Percentiles rank a stretch among this genome's conserved stretches.
phyloP scores from a whole-genome alignment of 441 rosid genomes.

The Codiaeum variegatum region DNA sequence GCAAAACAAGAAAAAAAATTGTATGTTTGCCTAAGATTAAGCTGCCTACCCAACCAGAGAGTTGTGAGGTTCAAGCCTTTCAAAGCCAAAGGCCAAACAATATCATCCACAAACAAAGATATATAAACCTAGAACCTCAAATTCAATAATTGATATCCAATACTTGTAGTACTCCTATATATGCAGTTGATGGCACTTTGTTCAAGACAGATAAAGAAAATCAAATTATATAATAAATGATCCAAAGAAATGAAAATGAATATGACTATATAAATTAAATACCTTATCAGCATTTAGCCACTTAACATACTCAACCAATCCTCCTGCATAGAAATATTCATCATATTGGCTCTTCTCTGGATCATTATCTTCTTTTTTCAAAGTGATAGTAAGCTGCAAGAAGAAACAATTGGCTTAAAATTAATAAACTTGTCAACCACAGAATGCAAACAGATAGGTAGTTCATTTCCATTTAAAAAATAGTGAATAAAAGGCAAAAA shows the following conservation, averaged over 20 bases:
- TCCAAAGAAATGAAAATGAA: neutral
- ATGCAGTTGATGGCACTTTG: neutral
- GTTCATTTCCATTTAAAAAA: neutral
- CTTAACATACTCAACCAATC: conserved; percentile 83
- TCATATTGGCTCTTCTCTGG: conserved; percentile 52
- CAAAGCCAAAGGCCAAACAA: neutral
- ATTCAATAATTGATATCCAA: neutral
- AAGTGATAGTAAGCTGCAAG: conserved; percentile 71
- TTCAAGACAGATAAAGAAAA: neutral
- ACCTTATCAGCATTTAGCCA: conserved; percentile 95
- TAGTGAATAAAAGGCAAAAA: conserved; percentile 7
- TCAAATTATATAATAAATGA: neutral
- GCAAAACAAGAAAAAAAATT: neutral
- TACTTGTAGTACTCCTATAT: neutral
- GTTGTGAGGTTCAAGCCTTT: neutral
- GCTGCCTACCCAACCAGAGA: neutral
- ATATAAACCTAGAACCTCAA: neutral
- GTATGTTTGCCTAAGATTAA: neutral
- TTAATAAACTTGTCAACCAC: neutral
- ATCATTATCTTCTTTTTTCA: conserved; percentile 57
- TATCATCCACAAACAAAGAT: neutral
- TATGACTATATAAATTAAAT: neutral
- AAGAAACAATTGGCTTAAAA: conserved; percentile 4
- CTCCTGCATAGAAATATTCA: conserved; percentile 83
- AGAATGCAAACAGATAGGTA: conserved; percentile 10